Evolutionary conservation across 495 filamentous ascomycete genomes (phyloP).

Genomic region (Penicillium silybi): DNA sequence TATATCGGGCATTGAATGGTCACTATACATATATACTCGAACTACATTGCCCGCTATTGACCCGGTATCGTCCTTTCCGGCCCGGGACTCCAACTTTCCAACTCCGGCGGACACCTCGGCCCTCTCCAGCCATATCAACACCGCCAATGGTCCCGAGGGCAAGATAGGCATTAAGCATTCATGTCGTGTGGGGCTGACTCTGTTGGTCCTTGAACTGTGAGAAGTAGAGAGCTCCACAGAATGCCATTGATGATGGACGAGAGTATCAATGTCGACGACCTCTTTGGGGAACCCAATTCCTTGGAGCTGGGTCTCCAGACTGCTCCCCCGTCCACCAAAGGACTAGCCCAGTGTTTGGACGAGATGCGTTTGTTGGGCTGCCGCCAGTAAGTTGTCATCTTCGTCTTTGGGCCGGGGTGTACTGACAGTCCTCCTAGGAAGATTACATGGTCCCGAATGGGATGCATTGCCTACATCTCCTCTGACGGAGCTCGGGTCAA

Average conservation of each 20-base stretch:
- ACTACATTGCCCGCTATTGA: neutral
- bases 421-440: constrained; percentile 46
- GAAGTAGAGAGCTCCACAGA: neutral
- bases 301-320: constrained; percentile 50
- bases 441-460: constrained; percentile 85
- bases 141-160: constrained; percentile 2
- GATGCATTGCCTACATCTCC: constrained; percentile 80
- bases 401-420: neutral
- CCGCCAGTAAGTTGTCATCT: constrained; percentile 64
- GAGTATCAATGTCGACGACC: constrained; percentile 64
- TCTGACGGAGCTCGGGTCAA: constrained; percentile 64
- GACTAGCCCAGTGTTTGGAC: constrained; percentile 68
- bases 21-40: neutral
- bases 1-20: neutral
- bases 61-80: neutral
- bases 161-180: constrained; percentile 6
- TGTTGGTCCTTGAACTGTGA: neutral
- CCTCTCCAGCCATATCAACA: constrained; percentile 5
- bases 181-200: constrained; percentile 9
- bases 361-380: constrained; percentile 76
- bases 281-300: constrained; percentile 67
- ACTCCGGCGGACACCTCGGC: neutral
- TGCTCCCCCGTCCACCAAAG: constrained; percentile 55
- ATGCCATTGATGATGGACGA: constrained; percentile 64
- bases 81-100: neutral